These are phyloP conservation scores for Kurtzmaniella quercitrusa DNA, from an alignment of 1,139 yeast species.

Conservation along the genomic window DNA sequence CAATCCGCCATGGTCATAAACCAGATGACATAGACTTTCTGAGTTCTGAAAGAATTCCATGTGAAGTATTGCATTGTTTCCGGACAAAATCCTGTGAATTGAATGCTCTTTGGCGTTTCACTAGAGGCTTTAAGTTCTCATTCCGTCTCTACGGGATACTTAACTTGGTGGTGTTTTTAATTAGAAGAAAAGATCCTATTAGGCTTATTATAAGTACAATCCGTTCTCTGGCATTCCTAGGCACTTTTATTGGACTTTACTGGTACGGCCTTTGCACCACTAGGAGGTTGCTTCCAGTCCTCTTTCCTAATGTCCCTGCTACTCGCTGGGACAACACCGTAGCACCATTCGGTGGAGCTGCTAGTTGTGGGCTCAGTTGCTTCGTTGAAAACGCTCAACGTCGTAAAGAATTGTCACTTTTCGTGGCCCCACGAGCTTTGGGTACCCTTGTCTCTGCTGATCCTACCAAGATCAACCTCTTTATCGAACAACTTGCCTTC, in stretches of 20 bases:
- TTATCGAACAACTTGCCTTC: conserved; percentile 21
- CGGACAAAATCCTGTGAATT: conserved; percentile 27
- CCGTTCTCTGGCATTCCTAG: conserved; percentile 35
- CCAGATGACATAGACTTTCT: conserved; percentile 21
- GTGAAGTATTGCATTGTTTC: conserved; percentile 33
- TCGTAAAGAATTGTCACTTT: conserved; percentile 37
- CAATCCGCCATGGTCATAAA: conserved; percentile 20
- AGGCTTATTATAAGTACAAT: conserved; percentile 12
- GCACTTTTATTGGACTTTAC: conserved; percentile 27
- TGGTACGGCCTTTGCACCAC: conserved; percentile 39
- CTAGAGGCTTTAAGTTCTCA: conserved; percentile 29
- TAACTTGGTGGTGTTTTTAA: conserved; percentile 15
- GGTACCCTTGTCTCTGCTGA: conserved; percentile 25
- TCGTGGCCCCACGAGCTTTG: conserved; percentile 36
- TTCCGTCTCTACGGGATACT: conserved; percentile 22
- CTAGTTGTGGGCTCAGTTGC: conserved; percentile 32
- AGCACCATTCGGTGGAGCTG: conserved; percentile 30
- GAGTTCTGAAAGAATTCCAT: conserved; percentile 28
- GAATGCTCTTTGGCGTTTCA: conserved; percentile 33
- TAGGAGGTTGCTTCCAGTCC: conserved; percentile 25
- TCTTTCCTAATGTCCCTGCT: conserved; percentile 15
- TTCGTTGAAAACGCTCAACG: conserved; percentile 30
- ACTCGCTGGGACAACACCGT: conserved; percentile 26
- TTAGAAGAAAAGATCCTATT: conserved; percentile 9
- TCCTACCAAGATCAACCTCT: conserved; percentile 15